Evolutionary conservation across 2,329 filamentous ascomycete genomes (phyloP), one percentile per base, ranked within the genome.

Genomic region (Elsinoe perseae): DNA sequence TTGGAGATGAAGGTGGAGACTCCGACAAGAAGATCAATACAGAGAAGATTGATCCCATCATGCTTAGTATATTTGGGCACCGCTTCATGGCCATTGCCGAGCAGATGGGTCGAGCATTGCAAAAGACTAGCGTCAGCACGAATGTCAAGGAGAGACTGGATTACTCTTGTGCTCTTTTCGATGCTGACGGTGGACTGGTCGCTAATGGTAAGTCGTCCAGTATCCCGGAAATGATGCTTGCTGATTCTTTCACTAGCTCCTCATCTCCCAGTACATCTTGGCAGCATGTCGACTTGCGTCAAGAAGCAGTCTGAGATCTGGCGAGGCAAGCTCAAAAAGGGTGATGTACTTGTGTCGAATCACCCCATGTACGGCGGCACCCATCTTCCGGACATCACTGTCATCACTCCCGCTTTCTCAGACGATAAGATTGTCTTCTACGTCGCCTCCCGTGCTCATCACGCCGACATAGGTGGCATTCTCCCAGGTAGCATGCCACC

Each of bases 11-110:
- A 8, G 72, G 74, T 61, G 28, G 21, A 32, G 73, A 80, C 54
- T 60, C 76, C 66, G 71, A 80, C 14, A 74, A 73, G 59, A 72
- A 76, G 57, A 68, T 77, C 36, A 72, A 71, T 50, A 76, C 75
- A 12, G 76, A 76, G 42, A 79, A 83, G 57, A 82, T 88, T 0
- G 85, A 91, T 66, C 87, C 87, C 0, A 87, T 91, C 61, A 78
- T 88, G 72, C 77, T 92, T 1, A 86, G 82, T 64, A 86, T 92
- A 57, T 91, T 92, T 62, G 85, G 84, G 0, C 86, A 91, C 66
- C 79, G 87, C 6, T 92, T 92, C 70, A 92, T 91, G 87, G 84
- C 85, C 5, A 89, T 91, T 63, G 87, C 87, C 1, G 87, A 92
- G 69, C 87, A 91, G 65, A 91, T 92, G 87, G 87, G 87, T 1